Base-by-base conservation (phyloP, 2,329 filamentous ascomycete species). In the Ophiocordyceps australis region DNA sequence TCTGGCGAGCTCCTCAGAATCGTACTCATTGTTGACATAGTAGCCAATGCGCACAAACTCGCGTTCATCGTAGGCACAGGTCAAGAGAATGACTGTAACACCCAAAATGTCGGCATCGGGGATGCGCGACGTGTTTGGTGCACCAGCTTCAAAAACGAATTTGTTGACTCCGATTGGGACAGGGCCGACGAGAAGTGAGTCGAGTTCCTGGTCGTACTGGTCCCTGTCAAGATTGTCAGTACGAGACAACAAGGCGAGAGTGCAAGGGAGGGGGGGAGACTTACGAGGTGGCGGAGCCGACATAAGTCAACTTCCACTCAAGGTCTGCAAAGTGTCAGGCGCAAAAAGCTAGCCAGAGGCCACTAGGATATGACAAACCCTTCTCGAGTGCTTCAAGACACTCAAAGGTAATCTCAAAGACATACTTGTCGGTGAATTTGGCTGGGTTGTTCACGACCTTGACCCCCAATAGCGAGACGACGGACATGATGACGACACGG, bases 21-120 rank as follows among this genome's bases (percentile, higher is more conserved):
- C 82, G 52, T 98, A 98, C 53, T 98, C 91, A 44, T 98, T 98
- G 65, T 95, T 98, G 43, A 98, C 89, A 41, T 98, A 98, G 67
- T 98, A 98, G 34, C 89, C 89, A 22, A 98, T 86, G 37, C 89
- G 83, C 20, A 98, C 83, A 43, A 98, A 98, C 52, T 98, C 89
- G 45, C 89, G 74, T 28, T 79, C 78, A 43, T 98, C 89, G 56
- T 98, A 98, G 50, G 82, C 79, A 56, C 89, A 95, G 30, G 83
- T 93, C 37, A 98, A 68, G 29, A 98, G 75, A 41, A 98, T 83
- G 42, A 98, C 89, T 4, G 89, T 98, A 26, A 98, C 91, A 32
- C 89, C 89, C 23, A 98, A 69, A 41, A 98, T 85, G 55, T 98
- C 91, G 39, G 81, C 83, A 39, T 85, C 77, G 29, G 89, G 89